Evolutionary conservation across 495 filamentous ascomycete genomes (phyloP).

Genomic region (Baudoinia panamericana): DNA sequence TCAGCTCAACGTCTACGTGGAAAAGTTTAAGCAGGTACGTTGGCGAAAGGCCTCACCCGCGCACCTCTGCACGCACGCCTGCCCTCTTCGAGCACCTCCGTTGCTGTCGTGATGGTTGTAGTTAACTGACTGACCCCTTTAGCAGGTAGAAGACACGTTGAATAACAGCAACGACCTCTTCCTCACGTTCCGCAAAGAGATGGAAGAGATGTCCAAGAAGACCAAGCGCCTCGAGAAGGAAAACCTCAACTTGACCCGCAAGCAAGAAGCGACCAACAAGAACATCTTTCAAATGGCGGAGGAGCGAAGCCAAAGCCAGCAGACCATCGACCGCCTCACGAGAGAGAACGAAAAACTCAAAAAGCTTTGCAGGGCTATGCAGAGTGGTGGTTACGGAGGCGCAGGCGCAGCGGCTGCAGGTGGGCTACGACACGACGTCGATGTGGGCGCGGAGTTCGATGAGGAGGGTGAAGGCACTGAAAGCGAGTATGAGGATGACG

Average conservation of each 20-base stretch:
- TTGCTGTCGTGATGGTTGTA: too few relatives aligned
- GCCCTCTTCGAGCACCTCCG: too few relatives aligned
- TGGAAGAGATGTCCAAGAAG: slow-evolving; percentile 99
- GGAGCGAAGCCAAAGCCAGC: slow-evolving; percentile 51
- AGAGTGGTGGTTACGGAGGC: slow-evolving; percentile 65
- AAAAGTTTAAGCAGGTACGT: slow-evolving; percentile 98
- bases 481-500: slow-evolving; percentile 58
- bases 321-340: slow-evolving; percentile 35
- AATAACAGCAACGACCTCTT: slow-evolving; percentile 99
- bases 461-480: slow-evolving; percentile 45
- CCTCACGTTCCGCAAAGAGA: slow-evolving; percentile 94
- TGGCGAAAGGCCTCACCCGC: too few relatives aligned
- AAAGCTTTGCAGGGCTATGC: slow-evolving; percentile 86
- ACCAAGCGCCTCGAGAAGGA: slow-evolving; percentile 96
- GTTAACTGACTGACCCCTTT: slow-evolving; percentile 20
- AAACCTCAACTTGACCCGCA: slow-evolving; percentile 78
- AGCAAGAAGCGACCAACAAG: slow-evolving; percentile 82
- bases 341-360: slow-evolving; percentile 89
- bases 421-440: slow-evolving; percentile 29
- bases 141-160: slow-evolving; percentile 91
- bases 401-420: slow-evolving; percentile 39
- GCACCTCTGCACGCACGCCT: too few relatives aligned
- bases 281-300: slow-evolving; percentile 98
- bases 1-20: slow-evolving; percentile 96
- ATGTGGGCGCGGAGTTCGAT: slow-evolving; percentile 28